These are phyloP conservation scores for Hysterangium stoloniferum DNA, from an alignment of 768 basidiomycete genomes.

Conservation along the genomic window DNA sequence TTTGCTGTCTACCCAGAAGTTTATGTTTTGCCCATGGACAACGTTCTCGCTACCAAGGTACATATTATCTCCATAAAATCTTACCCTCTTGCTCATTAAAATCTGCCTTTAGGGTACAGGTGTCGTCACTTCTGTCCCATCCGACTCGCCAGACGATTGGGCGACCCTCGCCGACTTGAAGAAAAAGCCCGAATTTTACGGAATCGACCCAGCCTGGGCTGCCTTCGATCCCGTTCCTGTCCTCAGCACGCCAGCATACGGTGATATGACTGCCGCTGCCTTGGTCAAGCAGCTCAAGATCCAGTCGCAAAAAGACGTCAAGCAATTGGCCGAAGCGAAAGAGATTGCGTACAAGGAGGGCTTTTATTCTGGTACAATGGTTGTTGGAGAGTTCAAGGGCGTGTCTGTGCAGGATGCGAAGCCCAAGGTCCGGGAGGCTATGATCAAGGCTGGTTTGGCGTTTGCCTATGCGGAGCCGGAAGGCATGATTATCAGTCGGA, in stretches of 20 bases:
- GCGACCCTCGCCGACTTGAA: constrained; percentile 82
- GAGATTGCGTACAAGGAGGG: constrained; percentile 98
- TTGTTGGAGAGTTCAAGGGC: constrained; percentile 87
- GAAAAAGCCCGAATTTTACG: constrained; percentile 96
- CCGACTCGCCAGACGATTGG: constrained; percentile 97
- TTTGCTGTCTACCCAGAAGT: constrained; percentile 77
- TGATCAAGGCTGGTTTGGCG: constrained; percentile 73
- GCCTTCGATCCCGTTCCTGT: constrained; percentile 82
- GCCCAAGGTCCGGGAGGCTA: constrained; percentile 71
- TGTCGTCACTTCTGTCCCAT: constrained; percentile 96
- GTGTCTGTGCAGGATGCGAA: constrained; percentile 87
- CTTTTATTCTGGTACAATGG: constrained; percentile 91
- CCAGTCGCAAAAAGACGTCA: constrained; percentile 88
- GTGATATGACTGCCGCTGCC: constrained; percentile 79
- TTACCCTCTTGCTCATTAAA: constrained; percentile 8
- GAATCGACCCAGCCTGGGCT: constrained; percentile 85
- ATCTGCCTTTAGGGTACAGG: constrained; percentile 65
- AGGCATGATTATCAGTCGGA: constrained; percentile 79
- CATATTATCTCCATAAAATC: constrained; percentile 11
- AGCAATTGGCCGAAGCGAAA: constrained; percentile 92
- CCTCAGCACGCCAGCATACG: constrained; percentile 84
- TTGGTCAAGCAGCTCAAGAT: constrained; percentile 88
- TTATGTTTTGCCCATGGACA: constrained; percentile 98
- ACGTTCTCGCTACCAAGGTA: constrained; percentile 89
- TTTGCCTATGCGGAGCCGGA: constrained; percentile 96